A percentile compares a stretch with the other conserved stretches of the same genome.
phyloP scores from a whole-genome alignment of 2,329 filamentous ascomycete genomes.

The Aspergillus fumigatus region DNA sequence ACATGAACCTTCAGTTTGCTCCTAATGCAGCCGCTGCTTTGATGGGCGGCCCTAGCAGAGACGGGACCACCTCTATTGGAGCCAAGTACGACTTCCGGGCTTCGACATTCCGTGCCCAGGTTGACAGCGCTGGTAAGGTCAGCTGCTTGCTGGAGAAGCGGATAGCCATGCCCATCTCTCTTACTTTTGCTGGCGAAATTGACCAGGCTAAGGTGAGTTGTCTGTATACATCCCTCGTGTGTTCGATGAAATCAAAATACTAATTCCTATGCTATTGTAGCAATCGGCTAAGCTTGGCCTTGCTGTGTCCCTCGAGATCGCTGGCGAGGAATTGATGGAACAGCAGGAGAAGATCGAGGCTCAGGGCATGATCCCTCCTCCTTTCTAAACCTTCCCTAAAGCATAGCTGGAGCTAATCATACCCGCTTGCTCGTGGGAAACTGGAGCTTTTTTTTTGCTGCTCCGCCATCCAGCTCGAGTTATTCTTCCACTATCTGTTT shows the following conservation, averaged over 20 bases:
- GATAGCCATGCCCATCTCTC: constrained; percentile 82
- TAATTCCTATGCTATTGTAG: constrained; percentile 45
- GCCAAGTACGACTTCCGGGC: constrained; percentile 98
- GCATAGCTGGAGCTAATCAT: constrained; percentile 12
- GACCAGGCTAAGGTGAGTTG: constrained; percentile 85
- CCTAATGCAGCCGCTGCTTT: constrained; percentile 60
- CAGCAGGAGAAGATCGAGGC: constrained; percentile 61
- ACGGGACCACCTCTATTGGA: constrained; percentile 85
- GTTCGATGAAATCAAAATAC: constrained; percentile 5
- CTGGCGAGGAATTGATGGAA: constrained; percentile 79
- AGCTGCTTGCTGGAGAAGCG: constrained; percentile 93
- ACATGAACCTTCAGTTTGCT: constrained; percentile 82
- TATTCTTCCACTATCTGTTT: constrained; percentile 35
- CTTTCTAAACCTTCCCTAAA: constrained; percentile 38
- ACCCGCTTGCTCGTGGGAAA: constrained; percentile 4
- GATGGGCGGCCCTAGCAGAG: constrained; percentile 76
- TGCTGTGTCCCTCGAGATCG: constrained; percentile 85
- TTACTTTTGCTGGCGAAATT: constrained; percentile 94
- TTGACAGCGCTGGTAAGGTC: constrained; percentile 92
- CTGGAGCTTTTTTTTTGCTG: constrained; percentile 7
- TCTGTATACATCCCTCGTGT: neutral
- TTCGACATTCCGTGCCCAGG: constrained; percentile 90
- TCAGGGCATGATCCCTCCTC: constrained; percentile 44
- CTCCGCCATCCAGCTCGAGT: constrained; percentile 22
- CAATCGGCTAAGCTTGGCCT: constrained; percentile 93